phyloP scores from a whole-genome alignment of 768 basidiomycete genomes.

The Termitomyces sp. region DNA sequence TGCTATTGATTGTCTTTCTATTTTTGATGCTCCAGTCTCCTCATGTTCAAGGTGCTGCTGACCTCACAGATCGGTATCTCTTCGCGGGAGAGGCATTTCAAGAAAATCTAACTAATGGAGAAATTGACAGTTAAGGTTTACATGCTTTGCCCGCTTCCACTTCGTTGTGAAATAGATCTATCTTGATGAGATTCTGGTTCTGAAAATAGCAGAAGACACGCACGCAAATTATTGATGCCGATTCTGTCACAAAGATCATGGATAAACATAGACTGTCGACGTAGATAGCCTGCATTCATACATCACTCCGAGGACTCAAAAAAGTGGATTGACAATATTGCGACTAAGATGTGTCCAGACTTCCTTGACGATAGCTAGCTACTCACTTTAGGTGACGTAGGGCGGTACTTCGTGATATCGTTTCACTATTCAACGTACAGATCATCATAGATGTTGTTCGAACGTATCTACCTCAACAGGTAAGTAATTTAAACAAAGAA shows the following conservation, averaged over 20 bases:
- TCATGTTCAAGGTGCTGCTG: not conserved
- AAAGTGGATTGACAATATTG: not conserved
- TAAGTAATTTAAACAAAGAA: not conserved
- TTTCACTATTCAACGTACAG: not conserved
- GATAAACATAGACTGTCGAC: not conserved
- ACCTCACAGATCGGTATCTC: not conserved
- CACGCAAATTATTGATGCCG: not conserved
- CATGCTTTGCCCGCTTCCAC: not conserved
- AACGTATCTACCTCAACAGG: not conserved
- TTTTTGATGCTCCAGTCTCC: not conserved
- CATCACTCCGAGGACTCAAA: not conserved
- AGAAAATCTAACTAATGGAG: not conserved
- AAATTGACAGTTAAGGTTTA: not conserved
- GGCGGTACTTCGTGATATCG: not conserved
- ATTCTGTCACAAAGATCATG: not conserved
- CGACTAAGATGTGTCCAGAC: not conserved
- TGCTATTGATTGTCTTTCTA: not conserved
- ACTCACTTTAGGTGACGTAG: not conserved
- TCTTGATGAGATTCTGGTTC: not conserved
- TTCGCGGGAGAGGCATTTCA: not conserved
- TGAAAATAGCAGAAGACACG: not conserved
- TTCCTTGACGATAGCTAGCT: not conserved
- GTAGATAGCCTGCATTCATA: not conserved
- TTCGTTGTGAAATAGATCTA: not conserved
- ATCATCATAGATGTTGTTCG: too few relatives aligned